Evolutionary conservation across 768 basidiomycete genomes (phyloP).

Genomic region (Leccinellum luteum): DNA sequence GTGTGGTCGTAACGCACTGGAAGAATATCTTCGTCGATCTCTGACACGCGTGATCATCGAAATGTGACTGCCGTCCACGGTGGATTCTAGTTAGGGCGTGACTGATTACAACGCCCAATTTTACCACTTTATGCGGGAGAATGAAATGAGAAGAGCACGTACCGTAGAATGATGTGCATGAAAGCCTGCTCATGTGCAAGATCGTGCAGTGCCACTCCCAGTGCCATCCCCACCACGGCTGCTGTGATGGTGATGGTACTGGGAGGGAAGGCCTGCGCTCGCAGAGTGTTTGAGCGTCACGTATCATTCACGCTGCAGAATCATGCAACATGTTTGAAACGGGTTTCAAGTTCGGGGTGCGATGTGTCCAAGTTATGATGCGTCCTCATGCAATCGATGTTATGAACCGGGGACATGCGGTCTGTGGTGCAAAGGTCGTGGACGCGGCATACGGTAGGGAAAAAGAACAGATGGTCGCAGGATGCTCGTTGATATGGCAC

Average conservation of each 20-base stretch:
- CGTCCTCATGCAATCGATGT: background rate
- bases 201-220: background rate
- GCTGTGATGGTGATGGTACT: background rate
- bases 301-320: no score
- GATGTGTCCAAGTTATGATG: background rate
- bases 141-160: background rate
- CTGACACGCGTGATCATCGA: constrained; percentile 1
- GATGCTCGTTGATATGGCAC: no score
- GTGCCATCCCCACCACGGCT: background rate
- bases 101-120: no score
- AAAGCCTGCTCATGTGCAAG: background rate
- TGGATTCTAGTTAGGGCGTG: background rate
- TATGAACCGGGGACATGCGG: no score
- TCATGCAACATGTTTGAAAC: background rate
- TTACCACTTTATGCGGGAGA: no score
- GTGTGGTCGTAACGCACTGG: background rate
- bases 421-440: no score
- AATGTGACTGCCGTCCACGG: background rate
- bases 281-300: no score
- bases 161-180: no score
- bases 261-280: background rate
- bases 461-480: no score
- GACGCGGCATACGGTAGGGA: no score
- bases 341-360: background rate
- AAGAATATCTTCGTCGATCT: background rate